phyloP scores from a whole-genome alignment of 1,284 basidiomycete species.

The Pseudozyma hubeiensis region DNA sequence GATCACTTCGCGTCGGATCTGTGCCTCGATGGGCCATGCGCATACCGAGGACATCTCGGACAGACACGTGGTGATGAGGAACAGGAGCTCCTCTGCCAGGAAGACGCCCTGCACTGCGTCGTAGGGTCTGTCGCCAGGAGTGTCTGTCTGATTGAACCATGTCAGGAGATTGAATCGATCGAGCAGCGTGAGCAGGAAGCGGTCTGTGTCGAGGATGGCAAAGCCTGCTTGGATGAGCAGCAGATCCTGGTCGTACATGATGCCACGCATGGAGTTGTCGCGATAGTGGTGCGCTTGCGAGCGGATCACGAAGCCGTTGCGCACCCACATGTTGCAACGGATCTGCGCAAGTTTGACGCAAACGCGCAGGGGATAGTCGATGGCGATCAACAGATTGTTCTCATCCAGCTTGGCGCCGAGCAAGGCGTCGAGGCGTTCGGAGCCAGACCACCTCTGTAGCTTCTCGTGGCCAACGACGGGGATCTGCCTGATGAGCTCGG shows the following conservation, averaged over 20 bases:
- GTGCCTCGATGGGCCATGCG: conserved; percentile 76
- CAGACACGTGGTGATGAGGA: conserved; percentile 86
- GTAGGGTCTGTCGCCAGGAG: conserved; percentile 70
- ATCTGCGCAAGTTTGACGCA: conserved; percentile 83
- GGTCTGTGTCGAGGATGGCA: conserved; percentile 78
- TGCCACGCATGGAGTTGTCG: conserved; percentile 92
- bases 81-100: conserved; percentile 92
- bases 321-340: conserved; percentile 93
- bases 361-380: conserved; percentile 65
- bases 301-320: conserved; percentile 94
- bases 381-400: conserved; percentile 45
- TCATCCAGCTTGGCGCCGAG: conserved; percentile 47
- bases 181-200: conserved; percentile 84
- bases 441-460: conserved; percentile 34
- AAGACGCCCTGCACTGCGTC: conserved; percentile 80
- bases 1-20: conserved; percentile 85
- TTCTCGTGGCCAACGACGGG: conserved; percentile 30
- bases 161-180: conserved; percentile 85
- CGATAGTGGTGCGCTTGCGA: conserved; percentile 97
- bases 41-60: conserved; percentile 84
- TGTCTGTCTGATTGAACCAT: conserved; percentile 77
- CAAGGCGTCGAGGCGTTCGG: conserved; percentile 34
- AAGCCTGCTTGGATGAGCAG: conserved; percentile 85
- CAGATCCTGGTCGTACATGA: conserved; percentile 96
- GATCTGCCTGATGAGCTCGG: conserved; percentile 81